A percentile compares a stretch with the other conserved stretches of the same genome.
These are phyloP conservation scores for Eucalyptus cloeziana DNA, from an alignment of 345 rosid genomes.

Conservation along the genomic window DNA sequence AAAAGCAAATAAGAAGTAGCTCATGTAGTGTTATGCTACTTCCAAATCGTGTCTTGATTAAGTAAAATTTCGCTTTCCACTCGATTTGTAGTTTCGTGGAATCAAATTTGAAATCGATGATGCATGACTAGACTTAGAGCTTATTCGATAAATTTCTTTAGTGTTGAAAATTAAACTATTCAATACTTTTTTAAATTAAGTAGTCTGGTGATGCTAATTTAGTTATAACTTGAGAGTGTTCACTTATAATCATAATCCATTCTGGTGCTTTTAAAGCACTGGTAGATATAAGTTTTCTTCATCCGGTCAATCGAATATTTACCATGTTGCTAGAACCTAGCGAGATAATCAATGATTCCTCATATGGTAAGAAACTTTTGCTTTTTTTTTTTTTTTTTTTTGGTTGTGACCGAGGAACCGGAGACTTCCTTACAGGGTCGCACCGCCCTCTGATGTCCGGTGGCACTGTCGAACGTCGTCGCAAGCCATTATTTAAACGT, in stretches of 20 bases:
- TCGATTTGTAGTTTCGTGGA: background rate
- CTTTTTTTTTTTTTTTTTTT: too few species aligned
- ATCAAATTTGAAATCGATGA: too few species aligned
- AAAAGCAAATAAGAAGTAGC: background rate
- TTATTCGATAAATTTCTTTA: too few species aligned
- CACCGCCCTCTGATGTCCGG: too few species aligned
- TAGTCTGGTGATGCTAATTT: background rate
- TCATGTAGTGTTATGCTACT: too few species aligned
- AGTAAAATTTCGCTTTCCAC: too few species aligned
- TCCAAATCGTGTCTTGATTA: background rate
- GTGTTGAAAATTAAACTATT: background rate
- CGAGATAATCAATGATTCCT: background rate
- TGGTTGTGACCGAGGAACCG: too few species aligned
- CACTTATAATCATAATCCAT: background rate
- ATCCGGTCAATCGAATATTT: background rate
- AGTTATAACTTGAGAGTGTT: background rate
- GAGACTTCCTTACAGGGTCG: too few species aligned
- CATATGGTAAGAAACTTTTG: background rate
- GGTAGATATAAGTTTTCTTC: rapidly evolving
- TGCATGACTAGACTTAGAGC: background rate
- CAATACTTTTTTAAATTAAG: background rate
- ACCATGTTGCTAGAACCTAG: background rate
- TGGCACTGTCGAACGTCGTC: too few species aligned
- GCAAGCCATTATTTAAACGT: too few species aligned
- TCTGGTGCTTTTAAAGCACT: background rate